These are phyloP conservation scores for Chaetomium sp. DNA, from an alignment of 2,329 filamentous ascomycete species.

Conservation along the genomic window DNA sequence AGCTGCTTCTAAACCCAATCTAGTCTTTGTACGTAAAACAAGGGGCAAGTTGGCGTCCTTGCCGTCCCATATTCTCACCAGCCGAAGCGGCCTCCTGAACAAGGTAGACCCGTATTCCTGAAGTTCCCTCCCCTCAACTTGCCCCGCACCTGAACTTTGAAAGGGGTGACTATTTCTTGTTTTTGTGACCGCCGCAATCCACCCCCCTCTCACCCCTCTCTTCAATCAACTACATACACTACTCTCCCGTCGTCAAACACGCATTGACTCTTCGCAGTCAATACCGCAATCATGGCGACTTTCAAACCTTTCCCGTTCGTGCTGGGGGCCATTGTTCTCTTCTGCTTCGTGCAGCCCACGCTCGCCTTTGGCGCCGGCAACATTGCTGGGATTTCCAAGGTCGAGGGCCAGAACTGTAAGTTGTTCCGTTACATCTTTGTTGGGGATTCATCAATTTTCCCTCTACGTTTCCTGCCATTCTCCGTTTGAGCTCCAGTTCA, in stretches of 20 bases:
- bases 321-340: slow-evolving; percentile 53
- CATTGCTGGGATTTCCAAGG: slow-evolving; percentile 71
- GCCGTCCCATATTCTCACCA: too few relatives aligned
- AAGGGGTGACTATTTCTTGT: not conserved
- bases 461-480: not conserved
- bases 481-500: not conserved
- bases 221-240: not conserved
- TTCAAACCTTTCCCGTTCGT: slow-evolving; percentile 44
- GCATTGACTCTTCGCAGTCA: slow-evolving; percentile 6
- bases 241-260: not conserved
- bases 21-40: too few relatives aligned
- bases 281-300: slow-evolving; percentile 38
- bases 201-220: not conserved
- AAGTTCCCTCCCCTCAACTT: not conserved
- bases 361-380: slow-evolving; percentile 84
- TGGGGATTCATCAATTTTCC: too few relatives aligned
- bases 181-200: not conserved
- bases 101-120: too few relatives aligned
- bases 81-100: too few relatives aligned
- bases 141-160: slow-evolving; percentile 1
- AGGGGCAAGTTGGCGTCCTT: too few relatives aligned
- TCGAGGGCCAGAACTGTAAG: slow-evolving; percentile 78
- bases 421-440: not conserved
- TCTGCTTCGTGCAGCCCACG: slow-evolving; percentile 60
- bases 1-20: too few relatives aligned